Evolutionary conservation across 805 yeast species (phyloP).

Genomic region (Nakazawaea ambrosiae): DNA sequence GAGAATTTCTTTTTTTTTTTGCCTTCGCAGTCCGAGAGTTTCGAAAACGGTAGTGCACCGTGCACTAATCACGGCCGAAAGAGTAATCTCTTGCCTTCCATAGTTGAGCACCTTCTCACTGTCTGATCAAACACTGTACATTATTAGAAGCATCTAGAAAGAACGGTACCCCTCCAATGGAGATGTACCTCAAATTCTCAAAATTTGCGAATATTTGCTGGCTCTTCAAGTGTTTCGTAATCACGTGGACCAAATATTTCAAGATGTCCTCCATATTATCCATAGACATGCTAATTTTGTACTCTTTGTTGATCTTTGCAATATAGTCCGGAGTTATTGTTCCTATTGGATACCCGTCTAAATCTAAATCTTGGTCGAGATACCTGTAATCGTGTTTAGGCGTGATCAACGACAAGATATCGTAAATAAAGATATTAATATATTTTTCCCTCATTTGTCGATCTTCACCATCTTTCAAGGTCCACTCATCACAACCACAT

Average conservation of each 20-base stretch:
- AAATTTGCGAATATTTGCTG: neutral
- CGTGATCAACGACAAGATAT: neutral
- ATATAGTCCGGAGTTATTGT: slow-evolving; percentile 2
- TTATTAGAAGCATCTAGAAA: no score
- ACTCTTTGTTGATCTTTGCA: slow-evolving; percentile 1
- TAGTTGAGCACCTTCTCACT: no score
- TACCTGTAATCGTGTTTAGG: slow-evolving; percentile 5
- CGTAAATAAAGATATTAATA: neutral
- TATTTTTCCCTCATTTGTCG: neutral
- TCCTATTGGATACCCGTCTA: slow-evolving; percentile 3
- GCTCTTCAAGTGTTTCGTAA: neutral
- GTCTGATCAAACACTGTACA: no score
- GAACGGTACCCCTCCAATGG: neutral
- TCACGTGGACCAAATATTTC: neutral
- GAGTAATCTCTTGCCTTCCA: no score
- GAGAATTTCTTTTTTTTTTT: no score
- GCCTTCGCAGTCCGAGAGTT: no score
- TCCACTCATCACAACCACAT: no score
- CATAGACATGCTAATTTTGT: neutral
- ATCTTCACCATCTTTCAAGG: no score
- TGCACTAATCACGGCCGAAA: no score
- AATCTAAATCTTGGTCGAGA: slow-evolving; percentile 3
- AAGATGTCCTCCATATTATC: neutral
- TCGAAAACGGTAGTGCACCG: no score
- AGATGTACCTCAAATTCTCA: neutral